phyloP scores from a whole-genome alignment of 2,329 filamentous ascomycete genomes.

The Neonectria coccinea region DNA sequence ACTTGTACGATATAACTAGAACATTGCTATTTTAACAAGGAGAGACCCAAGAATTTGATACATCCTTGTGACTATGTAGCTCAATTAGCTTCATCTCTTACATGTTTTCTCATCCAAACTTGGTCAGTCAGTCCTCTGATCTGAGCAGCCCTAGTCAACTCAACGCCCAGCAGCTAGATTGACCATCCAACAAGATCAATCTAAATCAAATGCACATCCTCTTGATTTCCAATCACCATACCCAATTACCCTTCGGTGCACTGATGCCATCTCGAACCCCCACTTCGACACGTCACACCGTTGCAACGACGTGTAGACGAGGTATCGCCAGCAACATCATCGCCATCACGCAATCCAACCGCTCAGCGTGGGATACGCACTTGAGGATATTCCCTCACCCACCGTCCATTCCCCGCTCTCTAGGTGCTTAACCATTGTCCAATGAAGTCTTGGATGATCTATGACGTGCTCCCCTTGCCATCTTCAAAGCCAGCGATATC shows the following conservation, averaged over 20 bases:
- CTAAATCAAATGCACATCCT: neutral
- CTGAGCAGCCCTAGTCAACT: neutral
- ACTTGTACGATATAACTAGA: neutral
- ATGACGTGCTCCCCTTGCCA: constrained; percentile 24
- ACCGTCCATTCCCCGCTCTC: neutral
- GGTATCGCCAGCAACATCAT: constrained; percentile 13
- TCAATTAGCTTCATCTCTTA: neutral
- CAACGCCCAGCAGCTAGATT: neutral
- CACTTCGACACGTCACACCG: constrained; percentile 27
- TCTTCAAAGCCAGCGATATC: constrained; percentile 10
- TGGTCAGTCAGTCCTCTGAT: neutral
- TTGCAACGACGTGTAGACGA: constrained; percentile 8
- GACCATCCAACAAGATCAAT: neutral
- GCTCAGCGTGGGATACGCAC: neutral
- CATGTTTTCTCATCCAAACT: neutral
- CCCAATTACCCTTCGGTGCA: too few relatives aligned
- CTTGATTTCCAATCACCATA: neutral
- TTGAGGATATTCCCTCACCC: constrained; percentile 18
- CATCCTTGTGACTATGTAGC: neutral
- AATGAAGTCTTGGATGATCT: neutral
- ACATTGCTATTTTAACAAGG: neutral
- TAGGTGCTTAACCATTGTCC: constrained; percentile 9
- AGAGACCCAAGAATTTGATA: neutral
- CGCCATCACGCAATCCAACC: constrained; percentile 28
- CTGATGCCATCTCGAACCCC: constrained; percentile 8